A percentile compares a stretch with the other conserved stretches of the same genome.
Evolutionary conservation across 129 eudicot genomes (phyloP).

Genomic region (Artemisia annua): DNA sequence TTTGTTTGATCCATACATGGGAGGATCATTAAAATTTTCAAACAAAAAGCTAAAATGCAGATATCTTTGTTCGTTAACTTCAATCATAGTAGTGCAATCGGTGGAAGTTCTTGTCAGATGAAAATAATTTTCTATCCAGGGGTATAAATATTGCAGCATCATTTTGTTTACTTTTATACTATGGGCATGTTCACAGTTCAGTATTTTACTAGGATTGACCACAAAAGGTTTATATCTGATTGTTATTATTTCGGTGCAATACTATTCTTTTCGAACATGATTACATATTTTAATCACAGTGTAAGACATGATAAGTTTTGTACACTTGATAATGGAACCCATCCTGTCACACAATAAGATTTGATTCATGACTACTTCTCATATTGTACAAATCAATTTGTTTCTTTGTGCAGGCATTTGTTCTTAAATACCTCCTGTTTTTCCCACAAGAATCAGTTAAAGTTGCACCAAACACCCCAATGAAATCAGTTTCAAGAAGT

Average conservation of each 20-base stretch:
- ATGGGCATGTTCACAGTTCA: neutral
- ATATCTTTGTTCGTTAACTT: neutral
- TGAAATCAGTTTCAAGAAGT: constrained; percentile 34
- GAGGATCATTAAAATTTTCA: neutral
- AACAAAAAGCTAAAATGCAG: neutral
- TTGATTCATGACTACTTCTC: constrained; percentile 3
- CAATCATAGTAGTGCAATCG: too few species aligned
- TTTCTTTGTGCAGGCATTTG: constrained; percentile 77
- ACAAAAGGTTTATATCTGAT: constrained; percentile 4
- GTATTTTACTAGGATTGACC: neutral
- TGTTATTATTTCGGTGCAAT: neutral
- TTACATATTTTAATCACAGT: neutral
- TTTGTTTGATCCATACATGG: neutral
- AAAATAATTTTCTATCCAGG: constrained; percentile 1
- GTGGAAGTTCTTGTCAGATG: neutral
- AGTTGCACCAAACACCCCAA: constrained; percentile 35
- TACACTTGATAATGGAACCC: neutral
- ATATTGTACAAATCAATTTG: constrained; percentile 2
- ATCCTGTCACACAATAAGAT: neutral
- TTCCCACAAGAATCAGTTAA: constrained; percentile 51
- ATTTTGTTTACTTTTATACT: neutral
- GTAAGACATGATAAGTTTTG: neutral
- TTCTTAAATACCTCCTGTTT: constrained; percentile 82
- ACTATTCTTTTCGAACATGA: neutral
- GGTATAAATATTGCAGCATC: neutral